These are phyloP conservation scores for Karstenula rhodostoma DNA, from an alignment of 2,329 filamentous ascomycete genomes.

Conservation along the genomic window DNA sequence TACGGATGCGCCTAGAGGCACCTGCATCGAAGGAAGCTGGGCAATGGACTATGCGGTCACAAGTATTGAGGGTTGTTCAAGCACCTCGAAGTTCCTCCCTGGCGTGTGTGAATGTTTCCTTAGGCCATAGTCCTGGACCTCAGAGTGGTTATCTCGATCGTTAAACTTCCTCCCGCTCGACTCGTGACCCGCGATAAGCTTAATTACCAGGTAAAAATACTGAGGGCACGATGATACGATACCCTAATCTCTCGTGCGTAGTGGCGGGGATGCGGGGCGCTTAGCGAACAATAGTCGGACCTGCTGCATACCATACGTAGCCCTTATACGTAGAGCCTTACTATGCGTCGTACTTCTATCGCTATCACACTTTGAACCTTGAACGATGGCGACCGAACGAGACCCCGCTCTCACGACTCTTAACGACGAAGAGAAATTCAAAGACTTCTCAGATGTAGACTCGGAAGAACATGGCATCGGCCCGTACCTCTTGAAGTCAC, in stretches of 20 bases:
- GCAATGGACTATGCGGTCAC: neutral
- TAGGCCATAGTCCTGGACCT: neutral
- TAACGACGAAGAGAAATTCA: constrained; percentile 12
- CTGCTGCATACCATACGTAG: neutral
- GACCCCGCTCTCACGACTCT: neutral
- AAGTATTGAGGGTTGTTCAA: neutral
- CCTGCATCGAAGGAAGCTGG: constrained; percentile 2
- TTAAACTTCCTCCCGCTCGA: neutral
- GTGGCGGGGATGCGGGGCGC: neutral
- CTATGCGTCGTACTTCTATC: neutral
- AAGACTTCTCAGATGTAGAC: constrained; percentile 10
- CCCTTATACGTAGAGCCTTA: neutral
- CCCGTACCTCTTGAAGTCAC: neutral
- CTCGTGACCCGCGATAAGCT: neutral
- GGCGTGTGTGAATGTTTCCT: neutral
- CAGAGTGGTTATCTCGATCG: neutral
- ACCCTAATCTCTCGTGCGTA: neutral
- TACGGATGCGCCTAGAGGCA: neutral
- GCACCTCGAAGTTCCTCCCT: too few species aligned
- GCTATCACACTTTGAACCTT: neutral
- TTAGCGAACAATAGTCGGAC: neutral
- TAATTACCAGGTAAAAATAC: neutral
- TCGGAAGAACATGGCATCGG: neutral
- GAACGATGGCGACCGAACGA: neutral
- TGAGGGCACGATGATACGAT: neutral